Conservation (phyloP, 106 monocot species). For the Phalaenopsis equestris region DNA sequence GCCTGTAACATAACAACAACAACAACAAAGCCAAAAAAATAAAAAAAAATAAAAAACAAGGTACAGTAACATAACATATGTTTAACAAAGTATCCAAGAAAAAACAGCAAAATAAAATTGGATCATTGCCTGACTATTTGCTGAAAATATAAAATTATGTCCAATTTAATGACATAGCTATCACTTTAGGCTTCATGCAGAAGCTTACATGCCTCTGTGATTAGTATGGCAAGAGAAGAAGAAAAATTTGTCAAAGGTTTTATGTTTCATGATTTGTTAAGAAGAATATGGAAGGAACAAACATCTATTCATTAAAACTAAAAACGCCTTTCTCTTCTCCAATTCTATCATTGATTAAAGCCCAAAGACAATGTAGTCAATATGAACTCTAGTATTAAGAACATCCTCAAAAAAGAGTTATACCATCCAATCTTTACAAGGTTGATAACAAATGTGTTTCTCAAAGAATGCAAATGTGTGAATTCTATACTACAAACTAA, state of each 20-base stretch:
- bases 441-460: background rate
- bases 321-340: background rate
- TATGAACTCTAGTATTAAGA: background rate
- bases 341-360: background rate
- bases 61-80: background rate
- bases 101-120: background rate
- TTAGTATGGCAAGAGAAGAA: background rate
- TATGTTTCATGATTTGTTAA: background rate
- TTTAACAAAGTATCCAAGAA: background rate
- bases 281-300: background rate
- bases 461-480: background rate
- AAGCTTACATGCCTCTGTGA: background rate
- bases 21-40: background rate
- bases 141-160: background rate
- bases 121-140: background rate
- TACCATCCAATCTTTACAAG: background rate
- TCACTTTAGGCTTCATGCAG: background rate
- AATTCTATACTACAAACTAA: background rate
- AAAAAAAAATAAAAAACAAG: too few relatives aligned
- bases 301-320: background rate
- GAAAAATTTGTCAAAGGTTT: background rate
- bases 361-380: background rate
- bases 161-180: background rate
- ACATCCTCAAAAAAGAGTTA: background rate
- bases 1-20: slow-evolving; percentile 37